Base-by-base conservation (phyloP, 805 yeast species). In the Danielia reshetovae region DNA sequence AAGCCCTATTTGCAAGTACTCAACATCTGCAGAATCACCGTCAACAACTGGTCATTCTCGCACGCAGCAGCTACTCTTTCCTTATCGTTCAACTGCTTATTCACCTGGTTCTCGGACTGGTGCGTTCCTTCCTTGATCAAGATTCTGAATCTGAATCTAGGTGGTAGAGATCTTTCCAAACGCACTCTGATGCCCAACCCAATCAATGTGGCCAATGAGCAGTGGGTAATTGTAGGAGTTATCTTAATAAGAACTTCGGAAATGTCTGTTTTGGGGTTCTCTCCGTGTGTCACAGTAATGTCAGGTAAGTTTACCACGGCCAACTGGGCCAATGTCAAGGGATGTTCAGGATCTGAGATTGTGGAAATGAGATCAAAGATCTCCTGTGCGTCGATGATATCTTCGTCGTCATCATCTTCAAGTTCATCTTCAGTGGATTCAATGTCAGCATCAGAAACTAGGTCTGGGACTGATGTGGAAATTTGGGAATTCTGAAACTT, bases 31-130 rank as follows among this genome's bases (percentile, higher is more conserved):
- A 88, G 83, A 24, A 93, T 84, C n/a, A 93, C 99, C 19, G 79
- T 74, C 25, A 89, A 64, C 27, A 93, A 67, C 64, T 93, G 98
- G 38, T 85, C 95, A 52, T 93, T 93, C 54, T 93, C 98, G 59
- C 97, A 89, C 0, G 99, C 99, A 18, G 98, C 98, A 21, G 96
- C 94, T 0, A 93, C 97, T 42, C 99, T 70, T 61, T 93, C 99
- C 62, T 93, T 93, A 56, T 93, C 99, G 54, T 93, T 93, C 40
- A 93, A 72, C 62, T 93, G 99, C 55, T 90, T 90, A 61, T 93
- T 93, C 15, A 93, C 97, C 55, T 93, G 98, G 46, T 75, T 76
- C 56, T 93, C 98, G 54, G 95, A 85, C 58, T 93, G 97, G 56
- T 93, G 99, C 1, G 95, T 77, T 1, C 97, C 97, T 49, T 86